These are phyloP conservation scores for Plantago rigida DNA, from an alignment of 305 asterid genomes.

Conservation along the genomic window DNA sequence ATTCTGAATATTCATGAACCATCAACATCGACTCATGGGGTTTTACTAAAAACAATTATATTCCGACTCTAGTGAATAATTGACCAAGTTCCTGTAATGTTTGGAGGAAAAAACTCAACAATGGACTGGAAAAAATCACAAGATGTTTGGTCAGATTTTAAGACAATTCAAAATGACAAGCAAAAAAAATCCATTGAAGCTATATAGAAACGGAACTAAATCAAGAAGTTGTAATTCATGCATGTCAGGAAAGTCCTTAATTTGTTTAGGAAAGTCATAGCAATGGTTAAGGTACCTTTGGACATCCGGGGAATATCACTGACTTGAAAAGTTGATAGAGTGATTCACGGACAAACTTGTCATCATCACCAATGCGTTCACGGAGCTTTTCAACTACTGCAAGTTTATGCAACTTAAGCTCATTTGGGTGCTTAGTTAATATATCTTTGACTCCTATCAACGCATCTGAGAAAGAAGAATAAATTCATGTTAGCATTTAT, in stretches of 20 bases:
- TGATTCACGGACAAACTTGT: slow-evolving; percentile 72
- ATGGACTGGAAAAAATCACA: not conserved
- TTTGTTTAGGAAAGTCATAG: too few relatives aligned
- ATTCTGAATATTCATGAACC: not conserved
- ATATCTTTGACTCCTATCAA: slow-evolving; percentile 66
- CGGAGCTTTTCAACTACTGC: slow-evolving; percentile 84
- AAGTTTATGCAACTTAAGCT: slow-evolving; percentile 76
- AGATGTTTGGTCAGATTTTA: too few relatives aligned
- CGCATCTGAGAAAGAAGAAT: slow-evolving; percentile 50
- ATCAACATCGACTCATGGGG: not conserved
- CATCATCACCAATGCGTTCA: slow-evolving; percentile 83
- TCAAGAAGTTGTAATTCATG: too few relatives aligned
- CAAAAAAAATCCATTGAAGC: too few relatives aligned
- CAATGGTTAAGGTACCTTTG: slow-evolving; percentile 38
- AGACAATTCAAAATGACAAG: too few relatives aligned
- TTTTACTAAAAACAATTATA: slow-evolving; percentile 14
- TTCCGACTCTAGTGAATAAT: slow-evolving; percentile 4
- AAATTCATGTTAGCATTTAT: slow-evolving; percentile 19
- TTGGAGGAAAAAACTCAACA: not conserved
- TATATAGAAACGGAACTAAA: too few relatives aligned
- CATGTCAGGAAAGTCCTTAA: too few relatives aligned
- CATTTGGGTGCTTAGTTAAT: slow-evolving; percentile 61
- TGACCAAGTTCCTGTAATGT: slow-evolving; percentile 7
- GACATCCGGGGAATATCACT: slow-evolving; percentile 66
- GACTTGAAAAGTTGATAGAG: slow-evolving; percentile 73